These are phyloP conservation scores for Ophiocordyceps camponoti-saundersi DNA, from an alignment of 2,329 filamentous ascomycete genomes.

Conservation along the genomic window DNA sequence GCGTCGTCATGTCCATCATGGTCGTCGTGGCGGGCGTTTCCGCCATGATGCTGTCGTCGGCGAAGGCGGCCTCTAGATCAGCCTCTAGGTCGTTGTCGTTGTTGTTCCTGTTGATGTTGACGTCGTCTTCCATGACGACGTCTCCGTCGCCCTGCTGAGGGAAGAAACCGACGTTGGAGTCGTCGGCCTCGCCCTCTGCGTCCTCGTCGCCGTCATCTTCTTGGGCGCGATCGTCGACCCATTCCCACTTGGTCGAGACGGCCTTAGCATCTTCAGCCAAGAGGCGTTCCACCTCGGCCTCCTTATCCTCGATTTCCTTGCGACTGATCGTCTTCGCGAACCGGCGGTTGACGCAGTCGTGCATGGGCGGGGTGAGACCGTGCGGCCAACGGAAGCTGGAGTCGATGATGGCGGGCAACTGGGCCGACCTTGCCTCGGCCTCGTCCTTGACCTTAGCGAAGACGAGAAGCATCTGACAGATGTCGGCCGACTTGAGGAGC, in stretches of 20 bases:
- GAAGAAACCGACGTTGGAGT: constrained; percentile 14
- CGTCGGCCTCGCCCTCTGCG: constrained; percentile 27
- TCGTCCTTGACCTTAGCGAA: constrained; percentile 51
- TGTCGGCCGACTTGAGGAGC: constrained; percentile 78
- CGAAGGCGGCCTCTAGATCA: constrained; percentile 37
- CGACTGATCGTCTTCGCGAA: constrained; percentile 73
- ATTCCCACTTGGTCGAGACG: constrained; percentile 42
- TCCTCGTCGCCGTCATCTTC: constrained; percentile 32
- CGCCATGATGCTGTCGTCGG: constrained; percentile 17
- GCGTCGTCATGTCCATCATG: constrained; percentile 25
- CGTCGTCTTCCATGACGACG: constrained; percentile 16
- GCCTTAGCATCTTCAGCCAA: constrained; percentile 51
- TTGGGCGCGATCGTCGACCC: constrained; percentile 35
- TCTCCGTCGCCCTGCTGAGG: neutral
- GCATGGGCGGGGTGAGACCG: constrained; percentile 76
- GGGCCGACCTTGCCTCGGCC: constrained; percentile 44
- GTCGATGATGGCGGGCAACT: constrained; percentile 58
- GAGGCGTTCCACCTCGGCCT: constrained; percentile 60
- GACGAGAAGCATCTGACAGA: constrained; percentile 78
- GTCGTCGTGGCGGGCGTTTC: constrained; percentile 24
- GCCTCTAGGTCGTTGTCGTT: constrained; percentile 32
- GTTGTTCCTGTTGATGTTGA: constrained; percentile 16
- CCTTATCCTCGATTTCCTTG: constrained; percentile 71
- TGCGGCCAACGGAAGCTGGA: constrained; percentile 61
- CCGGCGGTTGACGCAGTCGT: constrained; percentile 63